Conservation (phyloP, 805 yeast species). For the Yamadazyma scolyti region DNA sequence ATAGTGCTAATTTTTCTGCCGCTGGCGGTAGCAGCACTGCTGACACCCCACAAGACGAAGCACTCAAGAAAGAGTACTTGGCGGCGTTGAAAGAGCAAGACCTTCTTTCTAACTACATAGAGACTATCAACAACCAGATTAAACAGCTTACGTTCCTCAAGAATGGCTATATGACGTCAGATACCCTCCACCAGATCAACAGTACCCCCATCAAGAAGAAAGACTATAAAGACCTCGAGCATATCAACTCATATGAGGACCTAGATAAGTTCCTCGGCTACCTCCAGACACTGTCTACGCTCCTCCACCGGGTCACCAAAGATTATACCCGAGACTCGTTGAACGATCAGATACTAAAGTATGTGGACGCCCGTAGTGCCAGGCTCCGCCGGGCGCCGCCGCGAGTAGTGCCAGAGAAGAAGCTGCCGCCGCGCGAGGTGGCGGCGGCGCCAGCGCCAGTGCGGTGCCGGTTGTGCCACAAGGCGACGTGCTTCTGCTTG, state of each 20-base stretch:
- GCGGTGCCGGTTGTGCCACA: too few relatives aligned
- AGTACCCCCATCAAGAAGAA: not conserved
- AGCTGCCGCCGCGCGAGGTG: too few relatives aligned
- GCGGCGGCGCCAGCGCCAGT: too few relatives aligned
- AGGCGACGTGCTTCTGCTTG: conserved; percentile 37
- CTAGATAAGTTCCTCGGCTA: conserved; percentile 37
- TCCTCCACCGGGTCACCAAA: conserved; percentile 39
- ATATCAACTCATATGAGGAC: conserved; percentile 36
- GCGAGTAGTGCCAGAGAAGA: too few relatives aligned
- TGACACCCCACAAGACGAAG: not conserved
- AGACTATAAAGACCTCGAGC: conserved; percentile 22
- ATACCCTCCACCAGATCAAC: conserved; percentile 27
- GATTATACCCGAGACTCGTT: conserved; percentile 12
- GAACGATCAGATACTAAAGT: conserved; percentile 21
- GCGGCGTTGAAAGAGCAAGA: conserved; percentile 41
- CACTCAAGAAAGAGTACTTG: conserved; percentile 28
- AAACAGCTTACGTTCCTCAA: conserved; percentile 40
- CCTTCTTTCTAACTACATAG: conserved; percentile 38
- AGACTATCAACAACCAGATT: conserved; percentile 38
- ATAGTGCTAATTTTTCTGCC: not conserved
- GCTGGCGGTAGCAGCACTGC: not conserved
- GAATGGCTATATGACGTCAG: conserved; percentile 41
- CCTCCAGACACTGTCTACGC: conserved; percentile 31
- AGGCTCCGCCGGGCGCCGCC: too few relatives aligned
- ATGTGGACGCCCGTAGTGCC: too few relatives aligned